Conservation (phyloP, 202 grass and related monocot genomes). For the Carex sylvatica region DNA sequence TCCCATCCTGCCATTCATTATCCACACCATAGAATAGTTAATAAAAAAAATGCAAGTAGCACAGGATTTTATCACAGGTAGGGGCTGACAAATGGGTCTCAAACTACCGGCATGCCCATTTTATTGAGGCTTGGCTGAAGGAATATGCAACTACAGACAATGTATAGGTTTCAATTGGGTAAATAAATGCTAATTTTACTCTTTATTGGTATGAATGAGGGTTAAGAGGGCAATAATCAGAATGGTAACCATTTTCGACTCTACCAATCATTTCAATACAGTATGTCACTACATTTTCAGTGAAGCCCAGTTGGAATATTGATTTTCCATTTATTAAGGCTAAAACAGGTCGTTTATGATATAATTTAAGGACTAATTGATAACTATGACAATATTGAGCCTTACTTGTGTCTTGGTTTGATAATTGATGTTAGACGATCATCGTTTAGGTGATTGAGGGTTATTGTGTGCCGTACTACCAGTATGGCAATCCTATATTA, state of each 20-base stretch:
- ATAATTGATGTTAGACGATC: not conserved
- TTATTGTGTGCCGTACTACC: not conserved
- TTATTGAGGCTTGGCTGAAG: not conserved
- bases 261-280: not conserved
- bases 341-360: not conserved
- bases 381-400: not conserved
- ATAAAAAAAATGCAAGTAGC: not conserved
- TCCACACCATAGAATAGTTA: constrained; percentile 32
- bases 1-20: constrained; percentile 77
- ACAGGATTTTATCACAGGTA: not conserved
- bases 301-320: not conserved
- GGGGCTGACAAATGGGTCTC: not conserved
- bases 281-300: no score
- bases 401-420: not conserved
- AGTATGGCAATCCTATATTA: constrained; percentile 11
- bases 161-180: not conserved
- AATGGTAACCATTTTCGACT: not conserved
- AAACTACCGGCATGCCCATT: not conserved
- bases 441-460: not conserved
- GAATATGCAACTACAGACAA: constrained; percentile 9
- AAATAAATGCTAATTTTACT: not conserved
- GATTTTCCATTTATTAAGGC: not conserved
- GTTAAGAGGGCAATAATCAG: not conserved
- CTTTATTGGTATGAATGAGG: not conserved
- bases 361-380: not conserved